Percentiles rank a stretch among this genome's conserved stretches.
Conservation (phyloP, 306 rosid genomes). For the Corylus avellana region DNA sequence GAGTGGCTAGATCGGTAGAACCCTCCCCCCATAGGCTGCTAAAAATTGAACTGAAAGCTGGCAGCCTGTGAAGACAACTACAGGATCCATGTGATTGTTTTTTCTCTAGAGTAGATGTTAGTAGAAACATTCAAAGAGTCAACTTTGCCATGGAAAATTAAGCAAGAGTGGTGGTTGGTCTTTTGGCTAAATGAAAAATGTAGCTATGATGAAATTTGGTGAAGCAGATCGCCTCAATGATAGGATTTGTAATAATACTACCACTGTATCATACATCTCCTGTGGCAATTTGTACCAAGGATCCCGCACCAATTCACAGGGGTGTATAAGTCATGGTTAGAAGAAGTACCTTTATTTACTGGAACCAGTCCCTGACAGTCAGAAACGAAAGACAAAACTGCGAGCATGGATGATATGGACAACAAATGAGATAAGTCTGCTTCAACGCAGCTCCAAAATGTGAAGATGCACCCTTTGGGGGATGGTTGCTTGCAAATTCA, state of each 20-base stretch:
- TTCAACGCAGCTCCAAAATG: neutral
- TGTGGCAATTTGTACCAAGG: neutral
- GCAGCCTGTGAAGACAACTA: too few relatives aligned
- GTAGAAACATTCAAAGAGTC: too few relatives aligned
- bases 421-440: slow-evolving; percentile 2
- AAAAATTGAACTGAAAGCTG: too few relatives aligned
- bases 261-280: neutral
- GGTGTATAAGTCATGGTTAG: too few relatives aligned
- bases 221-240: too few relatives aligned
- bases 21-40: too few relatives aligned
- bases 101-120: too few relatives aligned
- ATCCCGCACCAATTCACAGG: neutral
- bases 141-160: neutral
- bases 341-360: neutral
- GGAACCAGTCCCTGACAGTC: neutral
- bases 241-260: neutral
- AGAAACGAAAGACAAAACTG: neutral
- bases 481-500: neutral
- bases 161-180: neutral
- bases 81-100: too few relatives aligned
- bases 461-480: neutral
- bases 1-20: too few relatives aligned
- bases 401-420: neutral
- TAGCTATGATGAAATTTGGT: too few relatives aligned
- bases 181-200: neutral